A percentile compares a stretch with the other conserved stretches of the same genome.
phyloP scores from a whole-genome alignment of 371 early-diverging fungal genomes.

The Racocetra persica region DNA sequence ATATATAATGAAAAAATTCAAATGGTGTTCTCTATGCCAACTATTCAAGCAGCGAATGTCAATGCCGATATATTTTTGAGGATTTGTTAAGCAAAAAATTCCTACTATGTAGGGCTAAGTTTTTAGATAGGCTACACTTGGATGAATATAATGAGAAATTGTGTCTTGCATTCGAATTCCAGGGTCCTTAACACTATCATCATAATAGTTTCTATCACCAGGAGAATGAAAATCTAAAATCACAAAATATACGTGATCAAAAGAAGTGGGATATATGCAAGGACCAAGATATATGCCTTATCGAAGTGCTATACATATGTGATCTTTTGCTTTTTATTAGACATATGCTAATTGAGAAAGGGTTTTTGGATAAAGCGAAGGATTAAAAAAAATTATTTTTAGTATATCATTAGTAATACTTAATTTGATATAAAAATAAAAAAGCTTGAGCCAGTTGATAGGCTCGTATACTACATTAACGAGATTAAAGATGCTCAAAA shows the following conservation, averaged over 20 bases:
- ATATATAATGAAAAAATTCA: background rate
- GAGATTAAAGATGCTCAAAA: background rate
- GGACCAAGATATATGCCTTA: too few relatives aligned
- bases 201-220: too few relatives aligned
- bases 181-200: too few relatives aligned
- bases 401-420: background rate
- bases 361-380: background rate
- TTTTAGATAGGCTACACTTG: too few relatives aligned
- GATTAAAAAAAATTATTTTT: too few relatives aligned
- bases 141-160: too few relatives aligned
- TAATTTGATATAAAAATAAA: background rate
- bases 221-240: too few relatives aligned
- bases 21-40: too few relatives aligned
- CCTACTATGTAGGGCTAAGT: background rate
- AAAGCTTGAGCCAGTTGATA: conserved; percentile 1
- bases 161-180: too few relatives aligned
- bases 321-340: background rate
- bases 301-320: background rate
- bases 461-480: background rate
- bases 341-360: conserved; percentile 9
- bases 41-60: background rate
- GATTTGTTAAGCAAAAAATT: too few relatives aligned
- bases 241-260: too few relatives aligned
- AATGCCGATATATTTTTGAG: background rate
- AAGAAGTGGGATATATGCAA: too few relatives aligned